Percentiles rank a stretch among this genome's conserved stretches.
phyloP scores from a whole-genome alignment of 352 stramenopile species.

The Globisporangium acanthophoron region DNA sequence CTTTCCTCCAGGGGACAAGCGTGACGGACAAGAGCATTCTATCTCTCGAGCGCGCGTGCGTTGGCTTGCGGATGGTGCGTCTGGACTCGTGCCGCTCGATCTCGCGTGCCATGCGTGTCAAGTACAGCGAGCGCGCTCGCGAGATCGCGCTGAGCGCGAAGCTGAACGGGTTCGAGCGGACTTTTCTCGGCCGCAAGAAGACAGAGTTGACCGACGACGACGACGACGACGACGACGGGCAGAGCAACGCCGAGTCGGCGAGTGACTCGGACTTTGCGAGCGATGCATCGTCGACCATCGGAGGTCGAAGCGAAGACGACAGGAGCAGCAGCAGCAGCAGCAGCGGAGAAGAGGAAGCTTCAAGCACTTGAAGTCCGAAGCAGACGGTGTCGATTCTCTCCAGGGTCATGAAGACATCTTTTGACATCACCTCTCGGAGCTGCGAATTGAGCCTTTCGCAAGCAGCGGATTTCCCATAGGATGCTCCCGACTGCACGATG shows the following conservation, averaged over 20 bases:
- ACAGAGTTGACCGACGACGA: conserved; percentile 26
- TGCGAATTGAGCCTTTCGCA: too few relatives aligned
- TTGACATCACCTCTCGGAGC: too few relatives aligned
- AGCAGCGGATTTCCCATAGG: too few relatives aligned
- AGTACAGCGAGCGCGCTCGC: conserved; percentile 25
- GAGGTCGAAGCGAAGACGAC: background rate
- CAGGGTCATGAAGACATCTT: too few relatives aligned
- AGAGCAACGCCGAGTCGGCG: conserved; percentile 15
- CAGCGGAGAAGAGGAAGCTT: background rate
- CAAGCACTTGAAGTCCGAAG: too few relatives aligned
- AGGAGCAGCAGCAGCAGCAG: background rate
- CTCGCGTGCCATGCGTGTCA: conserved; percentile 38
- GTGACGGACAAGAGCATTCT: conserved; percentile 42
- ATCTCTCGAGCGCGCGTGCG: conserved; percentile 31
- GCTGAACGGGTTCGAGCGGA: conserved; percentile 28
- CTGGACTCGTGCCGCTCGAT: conserved; percentile 68
- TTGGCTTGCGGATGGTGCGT: conserved; percentile 43
- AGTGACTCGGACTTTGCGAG: conserved; percentile 25
- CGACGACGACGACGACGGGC: conserved; percentile 16
- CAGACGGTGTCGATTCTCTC: too few relatives aligned
- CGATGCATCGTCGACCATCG: background rate
- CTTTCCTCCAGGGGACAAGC: conserved; percentile 29
- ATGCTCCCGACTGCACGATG: too few relatives aligned
- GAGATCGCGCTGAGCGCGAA: conserved; percentile 13
- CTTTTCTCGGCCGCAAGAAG: conserved; percentile 31